Percentiles rank a stretch among this genome's conserved stretches.
phyloP scores from a whole-genome alignment of 768 basidiomycete genomes.

The Gloeophyllum trabeum region DNA sequence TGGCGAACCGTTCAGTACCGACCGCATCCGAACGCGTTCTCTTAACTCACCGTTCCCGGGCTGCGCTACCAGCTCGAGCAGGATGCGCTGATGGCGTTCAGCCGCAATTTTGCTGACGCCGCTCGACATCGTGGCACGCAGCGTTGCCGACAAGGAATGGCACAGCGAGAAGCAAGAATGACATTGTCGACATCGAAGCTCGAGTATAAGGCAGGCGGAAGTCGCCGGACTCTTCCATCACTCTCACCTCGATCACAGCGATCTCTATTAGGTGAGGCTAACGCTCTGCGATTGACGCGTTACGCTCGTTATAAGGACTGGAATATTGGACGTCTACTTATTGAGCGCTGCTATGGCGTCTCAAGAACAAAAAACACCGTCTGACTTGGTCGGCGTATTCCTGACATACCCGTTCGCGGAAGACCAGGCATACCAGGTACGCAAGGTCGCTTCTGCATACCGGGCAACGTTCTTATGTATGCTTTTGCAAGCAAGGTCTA shows the following conservation, averaged over 20 bases:
- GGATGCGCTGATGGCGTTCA: constrained; percentile 52
- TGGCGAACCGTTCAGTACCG: constrained; percentile 4
- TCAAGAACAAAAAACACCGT: not conserved
- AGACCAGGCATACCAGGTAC: not conserved
- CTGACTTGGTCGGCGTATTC: not conserved
- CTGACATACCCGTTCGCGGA: not conserved
- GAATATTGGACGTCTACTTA: no score
- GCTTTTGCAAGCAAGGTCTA: constrained; percentile 49
- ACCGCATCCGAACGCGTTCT: not conserved
- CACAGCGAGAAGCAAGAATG: not conserved
- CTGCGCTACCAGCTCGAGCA: constrained; percentile 56
- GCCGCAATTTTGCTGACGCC: constrained; percentile 43
- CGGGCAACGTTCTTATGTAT: not conserved
- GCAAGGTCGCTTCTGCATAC: not conserved
- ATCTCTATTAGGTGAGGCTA: not conserved
- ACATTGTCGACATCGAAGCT: not conserved
- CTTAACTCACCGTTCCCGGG: constrained; percentile 69
- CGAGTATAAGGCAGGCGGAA: not conserved
- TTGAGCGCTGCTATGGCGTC: not conserved
- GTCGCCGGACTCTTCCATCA: not conserved
- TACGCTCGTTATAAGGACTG: not conserved
- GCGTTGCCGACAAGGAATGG: not conserved
- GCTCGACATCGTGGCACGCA: constrained; percentile 14
- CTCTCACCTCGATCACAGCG: no score
- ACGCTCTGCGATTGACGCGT: not conserved